Percentiles rank a stretch among this genome's conserved stretches.
These are phyloP conservation scores for Diplogelasinospora grovesii DNA, from an alignment of 495 filamentous ascomycete genomes.

Conservation along the genomic window DNA sequence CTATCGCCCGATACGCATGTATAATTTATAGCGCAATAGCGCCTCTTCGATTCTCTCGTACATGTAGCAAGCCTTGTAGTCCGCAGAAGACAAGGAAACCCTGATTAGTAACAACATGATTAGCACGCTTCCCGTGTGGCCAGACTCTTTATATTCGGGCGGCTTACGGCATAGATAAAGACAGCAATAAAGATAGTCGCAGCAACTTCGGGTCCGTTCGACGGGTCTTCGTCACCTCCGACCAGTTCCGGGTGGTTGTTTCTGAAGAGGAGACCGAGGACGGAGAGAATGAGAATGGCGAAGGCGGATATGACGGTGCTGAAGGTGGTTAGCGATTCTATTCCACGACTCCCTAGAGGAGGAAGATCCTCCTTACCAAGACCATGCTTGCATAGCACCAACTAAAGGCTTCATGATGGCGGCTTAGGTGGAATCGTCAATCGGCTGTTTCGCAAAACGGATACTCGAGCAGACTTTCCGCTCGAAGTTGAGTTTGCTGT, in stretches of 20 bases:
- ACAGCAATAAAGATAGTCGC: conserved; percentile 79
- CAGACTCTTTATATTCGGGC: neutral
- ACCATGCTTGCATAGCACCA: conserved; percentile 85
- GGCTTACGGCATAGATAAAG: conserved; percentile 73
- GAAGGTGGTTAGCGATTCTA: neutral
- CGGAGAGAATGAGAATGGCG: conserved; percentile 79
- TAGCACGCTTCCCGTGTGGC: conserved; percentile 8
- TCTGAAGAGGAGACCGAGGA: conserved; percentile 73
- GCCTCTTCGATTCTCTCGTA: conserved; percentile 68
- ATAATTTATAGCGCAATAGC: conserved; percentile 62
- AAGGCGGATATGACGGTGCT: conserved; percentile 85
- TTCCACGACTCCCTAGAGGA: neutral
- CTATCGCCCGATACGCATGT: no score
- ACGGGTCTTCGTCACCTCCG: conserved; percentile 64
- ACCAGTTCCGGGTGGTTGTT: conserved; percentile 73
- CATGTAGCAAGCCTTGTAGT: conserved; percentile 73
- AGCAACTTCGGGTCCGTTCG: conserved; percentile 69
- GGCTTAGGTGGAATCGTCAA: conserved; percentile 1
- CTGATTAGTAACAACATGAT: conserved; percentile 34
- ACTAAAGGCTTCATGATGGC: conserved; percentile 86
- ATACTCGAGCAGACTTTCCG: no score
- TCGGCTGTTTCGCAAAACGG: neutral
- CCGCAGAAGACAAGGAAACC: conserved; percentile 86
- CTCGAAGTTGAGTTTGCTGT: no score
- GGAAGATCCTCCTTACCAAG: conserved; percentile 53